Evolutionary conservation across 2,329 filamentous ascomycete genomes (phyloP).

Genomic region (Penicillium olsonii): DNA sequence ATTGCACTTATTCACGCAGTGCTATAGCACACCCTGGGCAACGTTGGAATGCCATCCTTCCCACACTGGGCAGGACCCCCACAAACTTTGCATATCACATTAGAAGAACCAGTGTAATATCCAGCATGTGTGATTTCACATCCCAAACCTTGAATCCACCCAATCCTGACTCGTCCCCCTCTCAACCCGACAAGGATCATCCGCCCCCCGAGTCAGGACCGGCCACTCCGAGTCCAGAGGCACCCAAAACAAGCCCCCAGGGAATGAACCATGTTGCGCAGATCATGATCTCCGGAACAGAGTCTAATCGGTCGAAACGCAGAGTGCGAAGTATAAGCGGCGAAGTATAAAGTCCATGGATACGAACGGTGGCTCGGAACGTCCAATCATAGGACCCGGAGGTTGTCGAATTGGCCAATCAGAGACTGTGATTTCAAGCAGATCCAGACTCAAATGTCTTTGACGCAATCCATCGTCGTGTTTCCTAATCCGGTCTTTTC

Average conservation of each 20-base stretch:
- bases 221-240: background rate
- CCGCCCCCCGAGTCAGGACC: background rate
- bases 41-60: too few species aligned
- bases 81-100: too few species aligned
- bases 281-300: too few species aligned
- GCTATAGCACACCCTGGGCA: too few species aligned
- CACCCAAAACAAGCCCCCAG: background rate
- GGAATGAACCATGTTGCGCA: background rate
- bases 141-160: too few species aligned
- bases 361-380: background rate
- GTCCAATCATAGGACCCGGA: background rate
- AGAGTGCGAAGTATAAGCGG: too few species aligned
- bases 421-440: background rate
- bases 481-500: conserved; percentile 9
- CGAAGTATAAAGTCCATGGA: too few species aligned
- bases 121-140: too few species aligned
- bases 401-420: background rate
- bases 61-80: too few species aligned
- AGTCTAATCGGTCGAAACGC: background rate
- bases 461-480: conserved; percentile 15
- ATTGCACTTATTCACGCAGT: too few species aligned
- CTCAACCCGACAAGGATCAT: background rate
- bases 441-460: conserved; percentile 6
- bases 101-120: too few species aligned
- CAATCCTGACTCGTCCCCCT: too few species aligned